phyloP scores from a whole-genome alignment of 2,329 filamentous ascomycete species.

The Aspergillus fructus region DNA sequence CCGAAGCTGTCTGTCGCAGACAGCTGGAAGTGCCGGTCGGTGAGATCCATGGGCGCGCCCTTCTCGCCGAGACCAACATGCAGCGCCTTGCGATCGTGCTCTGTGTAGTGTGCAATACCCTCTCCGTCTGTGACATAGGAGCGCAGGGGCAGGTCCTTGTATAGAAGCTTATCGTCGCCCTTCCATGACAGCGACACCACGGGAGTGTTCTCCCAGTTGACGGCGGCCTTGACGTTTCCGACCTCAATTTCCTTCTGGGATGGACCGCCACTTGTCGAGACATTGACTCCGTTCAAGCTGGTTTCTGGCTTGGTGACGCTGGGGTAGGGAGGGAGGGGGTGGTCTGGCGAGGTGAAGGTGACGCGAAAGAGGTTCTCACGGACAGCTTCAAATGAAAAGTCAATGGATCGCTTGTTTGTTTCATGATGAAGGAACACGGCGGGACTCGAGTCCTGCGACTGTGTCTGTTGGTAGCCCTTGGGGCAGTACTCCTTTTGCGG shows the following conservation, averaged over 20 bases:
- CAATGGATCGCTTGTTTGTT: conserved; percentile 43
- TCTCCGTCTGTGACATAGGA: conserved; percentile 64
- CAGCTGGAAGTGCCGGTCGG: conserved; percentile 63
- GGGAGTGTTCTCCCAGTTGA: conserved; percentile 61
- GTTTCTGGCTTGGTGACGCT: conserved; percentile 52
- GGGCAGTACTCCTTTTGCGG: conserved; percentile 51
- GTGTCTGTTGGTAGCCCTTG: conserved; percentile 35
- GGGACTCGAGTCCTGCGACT: conserved; percentile 20
- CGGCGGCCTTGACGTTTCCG: conserved; percentile 51
- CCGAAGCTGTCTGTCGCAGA: conserved; percentile 72
- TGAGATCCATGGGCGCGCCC: conserved; percentile 70
- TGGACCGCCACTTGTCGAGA: conserved; percentile 30
- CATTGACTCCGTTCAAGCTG: conserved; percentile 34
- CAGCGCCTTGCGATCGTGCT: conserved; percentile 61
- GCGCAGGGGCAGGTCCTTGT: conserved; percentile 63
- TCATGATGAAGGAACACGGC: conserved; percentile 45
- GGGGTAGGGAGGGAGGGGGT: conserved; percentile 65
- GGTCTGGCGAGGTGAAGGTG: conserved; percentile 61
- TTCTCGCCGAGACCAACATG: conserved; percentile 73
- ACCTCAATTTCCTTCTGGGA: conserved; percentile 47
- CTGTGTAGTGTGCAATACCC: conserved; percentile 65
- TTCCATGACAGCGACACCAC: conserved; percentile 58
- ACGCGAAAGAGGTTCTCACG: conserved; percentile 66
- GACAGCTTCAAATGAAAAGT: conserved; percentile 64
- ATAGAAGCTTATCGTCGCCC: conserved; percentile 53